A percentile compares a stretch with the other conserved stretches of the same genome.
Evolutionary conservation across 78 protist species (phyloP).

Genomic region (Dictyostelium purpureum): DNA sequence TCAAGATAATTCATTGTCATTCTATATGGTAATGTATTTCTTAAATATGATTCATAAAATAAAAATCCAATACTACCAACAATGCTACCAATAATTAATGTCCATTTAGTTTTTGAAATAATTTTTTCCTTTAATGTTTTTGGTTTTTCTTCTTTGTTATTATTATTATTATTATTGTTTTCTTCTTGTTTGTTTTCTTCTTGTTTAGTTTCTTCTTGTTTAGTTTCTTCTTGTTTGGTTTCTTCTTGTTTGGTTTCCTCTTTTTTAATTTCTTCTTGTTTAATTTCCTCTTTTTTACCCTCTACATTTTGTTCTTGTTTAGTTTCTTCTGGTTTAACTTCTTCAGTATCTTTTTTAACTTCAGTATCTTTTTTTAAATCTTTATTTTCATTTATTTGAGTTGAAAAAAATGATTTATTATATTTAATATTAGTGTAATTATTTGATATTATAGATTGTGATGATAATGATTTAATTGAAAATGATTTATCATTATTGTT

Average conservation of each 20-base stretch:
- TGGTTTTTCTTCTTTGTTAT: conserved; percentile 9
- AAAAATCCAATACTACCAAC: conserved; percentile 33
- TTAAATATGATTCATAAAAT: conserved; percentile 55
- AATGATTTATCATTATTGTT: too few relatives aligned
- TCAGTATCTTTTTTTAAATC: too few relatives aligned
- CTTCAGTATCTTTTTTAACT: too few relatives aligned
- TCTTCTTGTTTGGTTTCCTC: not conserved
- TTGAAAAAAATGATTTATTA: too few relatives aligned
- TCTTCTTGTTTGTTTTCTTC: not conserved
- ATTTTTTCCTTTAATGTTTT: conserved; percentile 51
- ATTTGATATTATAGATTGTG: too few relatives aligned
- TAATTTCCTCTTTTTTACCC: too few relatives aligned
- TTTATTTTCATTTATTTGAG: too few relatives aligned
- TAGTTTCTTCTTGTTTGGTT: not conserved
- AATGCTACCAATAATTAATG: not conserved
- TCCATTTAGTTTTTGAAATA: conserved; percentile 55
- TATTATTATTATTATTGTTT: not conserved
- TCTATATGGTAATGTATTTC: conserved; percentile 44
- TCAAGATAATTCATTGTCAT: conserved; percentile 14
- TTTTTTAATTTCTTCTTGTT: conserved; percentile 22
- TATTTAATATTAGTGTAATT: too few relatives aligned
- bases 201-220: not conserved
- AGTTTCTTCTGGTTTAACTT: too few relatives aligned
- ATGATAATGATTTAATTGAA: too few relatives aligned
- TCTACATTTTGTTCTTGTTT: too few relatives aligned